Percentiles rank a stretch among this genome's conserved stretches.
phyloP scores from a whole-genome alignment of 371 early-diverging fungal genomes.

The Apophysomyces ossiformis region DNA sequence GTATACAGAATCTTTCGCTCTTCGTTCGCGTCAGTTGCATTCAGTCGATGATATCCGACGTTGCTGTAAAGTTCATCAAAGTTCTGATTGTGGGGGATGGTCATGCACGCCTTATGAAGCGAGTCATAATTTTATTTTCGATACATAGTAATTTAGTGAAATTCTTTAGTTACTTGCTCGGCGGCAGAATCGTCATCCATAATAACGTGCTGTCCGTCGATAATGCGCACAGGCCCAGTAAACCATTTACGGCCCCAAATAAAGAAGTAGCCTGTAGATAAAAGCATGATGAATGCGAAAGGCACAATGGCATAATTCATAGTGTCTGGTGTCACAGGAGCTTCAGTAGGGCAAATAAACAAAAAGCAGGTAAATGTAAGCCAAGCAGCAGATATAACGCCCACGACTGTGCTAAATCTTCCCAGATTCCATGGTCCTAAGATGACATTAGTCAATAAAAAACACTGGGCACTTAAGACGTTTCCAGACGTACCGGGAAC shows the following conservation, averaged over 20 bases:
- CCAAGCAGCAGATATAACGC: conserved; percentile 43
- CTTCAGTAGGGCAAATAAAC: conserved; percentile 51
- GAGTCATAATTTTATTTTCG: too few species aligned
- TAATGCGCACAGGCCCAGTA: conserved; percentile 43
- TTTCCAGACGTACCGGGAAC: conserved; percentile 35
- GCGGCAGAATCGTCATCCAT: conserved; percentile 36
- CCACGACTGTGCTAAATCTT: conserved; percentile 38
- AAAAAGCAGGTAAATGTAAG: conserved; percentile 48
- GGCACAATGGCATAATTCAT: conserved; percentile 62
- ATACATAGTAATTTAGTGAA: background rate
- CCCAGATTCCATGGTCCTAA: conserved; percentile 51
- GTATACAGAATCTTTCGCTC: too few species aligned
- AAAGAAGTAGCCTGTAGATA: conserved; percentile 45
- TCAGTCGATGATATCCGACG: too few species aligned
- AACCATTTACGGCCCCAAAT: conserved; percentile 57
- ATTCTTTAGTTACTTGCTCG: background rate
- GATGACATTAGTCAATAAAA: conserved; percentile 12
- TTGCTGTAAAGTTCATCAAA: too few species aligned
- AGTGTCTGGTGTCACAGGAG: conserved; percentile 38
- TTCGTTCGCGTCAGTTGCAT: too few species aligned
- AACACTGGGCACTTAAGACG: background rate
- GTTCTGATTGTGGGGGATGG: too few species aligned
- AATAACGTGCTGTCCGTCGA: conserved; percentile 49
- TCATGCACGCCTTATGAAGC: too few species aligned
- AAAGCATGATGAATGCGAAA: conserved; percentile 52